These are phyloP conservation scores for Liriodendron chinense DNA, from an alignment of 164 flowering plant genomes.

Conservation along the genomic window DNA sequence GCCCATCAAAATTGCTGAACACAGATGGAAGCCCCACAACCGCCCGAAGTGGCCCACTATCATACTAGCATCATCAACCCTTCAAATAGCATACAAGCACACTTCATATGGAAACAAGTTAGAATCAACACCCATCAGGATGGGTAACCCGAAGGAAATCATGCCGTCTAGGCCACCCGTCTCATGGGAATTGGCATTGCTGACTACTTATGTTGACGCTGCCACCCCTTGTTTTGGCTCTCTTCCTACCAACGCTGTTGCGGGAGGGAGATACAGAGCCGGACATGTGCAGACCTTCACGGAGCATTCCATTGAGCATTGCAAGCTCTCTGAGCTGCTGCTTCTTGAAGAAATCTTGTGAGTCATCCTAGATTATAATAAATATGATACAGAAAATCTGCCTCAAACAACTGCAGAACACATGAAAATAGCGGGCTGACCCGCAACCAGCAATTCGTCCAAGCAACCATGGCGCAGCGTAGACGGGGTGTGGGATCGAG, in stretches of 20 bases:
- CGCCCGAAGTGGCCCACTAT: conserved; percentile 11
- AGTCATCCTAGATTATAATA: conserved; percentile 65
- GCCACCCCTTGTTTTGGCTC: conserved; percentile 85
- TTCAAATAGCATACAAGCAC: conserved; percentile 24
- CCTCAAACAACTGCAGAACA: no score
- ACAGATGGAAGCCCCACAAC: conserved; percentile 17
- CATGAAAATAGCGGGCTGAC: no score
- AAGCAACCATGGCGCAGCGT: no score
- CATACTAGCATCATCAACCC: conserved; percentile 21
- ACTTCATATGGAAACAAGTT: conserved; percentile 39
- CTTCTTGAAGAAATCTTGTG: conserved; percentile 83
- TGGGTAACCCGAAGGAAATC: conserved; percentile 47
- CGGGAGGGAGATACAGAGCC: conserved; percentile 93
- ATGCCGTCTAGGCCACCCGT: conserved; percentile 27
- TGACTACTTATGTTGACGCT: conserved; percentile 5
- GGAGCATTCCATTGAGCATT: conserved; percentile 87
- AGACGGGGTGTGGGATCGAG: no score
- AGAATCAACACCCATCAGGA: conserved; percentile 37
- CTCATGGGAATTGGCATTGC: conserved; percentile 20
- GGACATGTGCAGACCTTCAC: conserved; percentile 92
- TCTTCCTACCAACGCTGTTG: conserved; percentile 95
- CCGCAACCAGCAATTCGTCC: no score
- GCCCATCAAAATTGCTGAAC: conserved; percentile 18
- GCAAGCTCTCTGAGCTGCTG: conserved; percentile 98
- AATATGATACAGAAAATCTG: no score